Percentiles rank a stretch among this genome's conserved stretches.
These are phyloP conservation scores for Tuber microsphaerosporum DNA, from an alignment of 495 filamentous ascomycete genomes.

Conservation along the genomic window DNA sequence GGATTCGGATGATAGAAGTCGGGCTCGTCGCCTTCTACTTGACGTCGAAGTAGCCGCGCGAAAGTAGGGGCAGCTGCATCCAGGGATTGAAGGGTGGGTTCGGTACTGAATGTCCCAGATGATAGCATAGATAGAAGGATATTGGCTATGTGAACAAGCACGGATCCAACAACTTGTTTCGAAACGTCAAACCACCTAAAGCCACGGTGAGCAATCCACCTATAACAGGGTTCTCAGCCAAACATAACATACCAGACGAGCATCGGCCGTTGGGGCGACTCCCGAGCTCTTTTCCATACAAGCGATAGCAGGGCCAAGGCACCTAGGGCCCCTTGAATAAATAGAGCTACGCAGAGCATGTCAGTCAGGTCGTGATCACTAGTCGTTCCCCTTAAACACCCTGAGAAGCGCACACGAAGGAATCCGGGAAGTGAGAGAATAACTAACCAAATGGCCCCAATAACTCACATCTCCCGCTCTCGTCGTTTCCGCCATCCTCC, in stretches of 20 bases:
- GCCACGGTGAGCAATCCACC: slow-evolving; percentile 1
- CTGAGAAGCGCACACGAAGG: background rate
- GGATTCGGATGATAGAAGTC: slow-evolving; percentile 74
- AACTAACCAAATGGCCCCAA: slow-evolving; percentile 40
- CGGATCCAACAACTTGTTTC: slow-evolving; percentile 93
- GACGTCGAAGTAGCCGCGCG: background rate
- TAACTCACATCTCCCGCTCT: slow-evolving; percentile 36
- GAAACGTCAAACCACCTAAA: slow-evolving; percentile 77
- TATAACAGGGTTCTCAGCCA: background rate
- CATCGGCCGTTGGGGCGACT: slow-evolving; percentile 81
- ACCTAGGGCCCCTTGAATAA: slow-evolving; percentile 85
- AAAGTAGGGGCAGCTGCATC: slow-evolving; percentile 16
- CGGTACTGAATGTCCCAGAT: slow-evolving; percentile 61
- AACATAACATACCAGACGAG: slow-evolving; percentile 65
- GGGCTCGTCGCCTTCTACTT: slow-evolving; percentile 36
- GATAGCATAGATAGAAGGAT: slow-evolving; percentile 92
- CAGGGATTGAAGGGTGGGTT: slow-evolving; percentile 45
- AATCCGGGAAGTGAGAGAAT: background rate
- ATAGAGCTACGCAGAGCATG: slow-evolving; percentile 50
- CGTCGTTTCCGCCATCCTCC: slow-evolving; percentile 28
- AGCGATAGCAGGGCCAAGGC: slow-evolving; percentile 72
- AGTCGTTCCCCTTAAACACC: background rate
- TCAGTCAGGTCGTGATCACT: slow-evolving; percentile 7
- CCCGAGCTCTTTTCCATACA: slow-evolving; percentile 87
- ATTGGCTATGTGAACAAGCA: slow-evolving; percentile 83